Conservation (phyloP, 2,329 filamentous ascomycete species). For the Aspergillus ochraceus region DNA sequence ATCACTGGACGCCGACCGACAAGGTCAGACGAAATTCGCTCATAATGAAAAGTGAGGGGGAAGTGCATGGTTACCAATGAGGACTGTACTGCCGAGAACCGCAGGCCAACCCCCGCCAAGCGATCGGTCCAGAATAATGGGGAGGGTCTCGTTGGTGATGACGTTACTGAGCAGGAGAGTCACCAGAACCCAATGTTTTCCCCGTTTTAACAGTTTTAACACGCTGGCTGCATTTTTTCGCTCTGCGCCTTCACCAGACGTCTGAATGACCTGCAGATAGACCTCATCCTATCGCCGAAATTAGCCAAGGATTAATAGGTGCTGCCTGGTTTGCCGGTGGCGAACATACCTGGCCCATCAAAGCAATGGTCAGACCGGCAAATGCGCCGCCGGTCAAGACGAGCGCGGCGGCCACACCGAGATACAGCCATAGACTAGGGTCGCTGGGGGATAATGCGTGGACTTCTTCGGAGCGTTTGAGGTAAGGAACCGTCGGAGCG, state of each 20-base stretch:
- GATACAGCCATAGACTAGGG: slow-evolving; percentile 75
- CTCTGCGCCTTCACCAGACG: slow-evolving; percentile 81
- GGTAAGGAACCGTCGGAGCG: slow-evolving; percentile 31
- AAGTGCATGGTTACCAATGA: slow-evolving; percentile 71
- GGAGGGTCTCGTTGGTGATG: slow-evolving; percentile 94
- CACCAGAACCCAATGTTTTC: slow-evolving; percentile 98
- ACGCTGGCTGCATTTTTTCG: slow-evolving; percentile 82
- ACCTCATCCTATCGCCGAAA: slow-evolving; percentile 74
- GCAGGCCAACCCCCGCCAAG: slow-evolving; percentile 93
- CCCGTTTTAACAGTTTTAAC: slow-evolving; percentile 73
- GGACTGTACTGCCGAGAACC: slow-evolving; percentile 84
- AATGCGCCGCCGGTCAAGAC: slow-evolving; percentile 90
- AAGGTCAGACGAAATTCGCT: slow-evolving; percentile 1
- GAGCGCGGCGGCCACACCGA: slow-evolving; percentile 73
- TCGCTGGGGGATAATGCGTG: slow-evolving; percentile 57
- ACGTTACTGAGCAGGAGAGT: slow-evolving; percentile 93
- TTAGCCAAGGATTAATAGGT: not conserved
- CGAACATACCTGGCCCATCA: slow-evolving; percentile 60
- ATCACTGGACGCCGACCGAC: slow-evolving; percentile 64
- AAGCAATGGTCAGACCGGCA: slow-evolving; percentile 74
- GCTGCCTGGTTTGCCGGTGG: not conserved
- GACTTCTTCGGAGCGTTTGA: slow-evolving; percentile 27
- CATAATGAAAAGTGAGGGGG: not conserved
- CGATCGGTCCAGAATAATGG: slow-evolving; percentile 90
- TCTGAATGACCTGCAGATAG: slow-evolving; percentile 90